Evolutionary conservation across 2,329 filamentous ascomycete species (phyloP).

Genomic region (Fusarium torulosum): DNA sequence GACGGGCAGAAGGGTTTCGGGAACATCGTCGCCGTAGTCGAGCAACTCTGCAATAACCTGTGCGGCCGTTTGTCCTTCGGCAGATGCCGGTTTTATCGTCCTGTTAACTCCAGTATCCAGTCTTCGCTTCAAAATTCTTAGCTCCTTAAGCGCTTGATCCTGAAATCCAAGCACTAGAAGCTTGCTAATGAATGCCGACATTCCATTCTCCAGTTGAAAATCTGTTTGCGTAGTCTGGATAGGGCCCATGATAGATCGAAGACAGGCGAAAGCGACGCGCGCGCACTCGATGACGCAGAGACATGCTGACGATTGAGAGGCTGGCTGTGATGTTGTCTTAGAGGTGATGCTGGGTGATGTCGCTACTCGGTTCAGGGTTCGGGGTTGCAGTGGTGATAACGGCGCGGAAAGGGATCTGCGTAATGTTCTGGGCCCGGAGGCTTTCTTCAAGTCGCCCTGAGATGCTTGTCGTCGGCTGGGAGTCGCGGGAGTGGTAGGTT

Average conservation of each 20-base stretch:
- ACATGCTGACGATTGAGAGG: conserved; percentile 58
- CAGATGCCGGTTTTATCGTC: conserved; percentile 45
- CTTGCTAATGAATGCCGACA: conserved; percentile 76
- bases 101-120: conserved; percentile 62
- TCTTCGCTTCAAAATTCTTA: conserved; percentile 73
- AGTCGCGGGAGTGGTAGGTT: conserved; percentile 55
- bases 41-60: conserved; percentile 68
- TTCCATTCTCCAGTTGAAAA: conserved; percentile 79
- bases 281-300: conserved; percentile 76
- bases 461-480: conserved; percentile 52
- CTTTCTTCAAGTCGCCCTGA: conserved; percentile 52
- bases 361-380: conserved; percentile 70
- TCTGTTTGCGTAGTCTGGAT: conserved; percentile 68
- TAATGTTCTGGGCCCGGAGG: conserved; percentile 57
- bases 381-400: conserved; percentile 71
- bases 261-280: conserved; percentile 73
- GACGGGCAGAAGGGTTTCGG: conserved; percentile 63
- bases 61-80: conserved; percentile 50
- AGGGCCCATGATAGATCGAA: conserved; percentile 69
- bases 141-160: conserved; percentile 76
- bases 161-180: conserved; percentile 74
- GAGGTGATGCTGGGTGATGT: conserved; percentile 62
- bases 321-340: conserved; percentile 51
- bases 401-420: conserved; percentile 69
- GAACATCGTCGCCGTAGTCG: conserved; percentile 65